Percentiles rank a stretch among this genome's conserved stretches.
Conservation (phyloP, 2,329 filamentous ascomycete species). For the Rutstroemia sp. region DNA sequence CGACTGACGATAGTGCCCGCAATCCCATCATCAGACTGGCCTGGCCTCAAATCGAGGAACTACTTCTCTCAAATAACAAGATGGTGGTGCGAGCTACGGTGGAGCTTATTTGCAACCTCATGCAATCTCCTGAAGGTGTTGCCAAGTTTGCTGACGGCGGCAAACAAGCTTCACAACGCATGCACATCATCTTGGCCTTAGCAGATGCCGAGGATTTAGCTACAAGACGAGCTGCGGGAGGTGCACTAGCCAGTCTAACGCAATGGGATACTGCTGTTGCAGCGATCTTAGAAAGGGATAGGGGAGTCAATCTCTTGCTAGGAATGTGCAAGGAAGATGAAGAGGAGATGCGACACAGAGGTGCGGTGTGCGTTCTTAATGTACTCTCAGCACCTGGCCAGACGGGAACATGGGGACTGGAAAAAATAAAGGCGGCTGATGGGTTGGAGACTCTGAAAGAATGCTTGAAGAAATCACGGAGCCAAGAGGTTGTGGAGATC, state of each 20-base stretch:
- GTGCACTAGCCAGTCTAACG: conserved; percentile 78
- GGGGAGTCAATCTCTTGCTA: conserved; percentile 73
- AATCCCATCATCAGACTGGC: conserved; percentile 64
- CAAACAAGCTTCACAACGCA: conserved; percentile 59
- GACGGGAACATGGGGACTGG: conserved; percentile 51
- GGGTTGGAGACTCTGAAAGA: conserved; percentile 63
- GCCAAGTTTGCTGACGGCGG: conserved; percentile 62
- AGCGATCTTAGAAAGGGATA: conserved; percentile 61
- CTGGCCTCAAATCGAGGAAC: conserved; percentile 74
- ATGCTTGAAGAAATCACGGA: conserved; percentile 60
- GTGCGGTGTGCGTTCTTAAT: conserved; percentile 68
- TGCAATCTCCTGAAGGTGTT: conserved; percentile 59
- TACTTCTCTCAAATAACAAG: conserved; percentile 67
- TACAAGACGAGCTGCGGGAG: conserved; percentile 78
- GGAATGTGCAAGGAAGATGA: conserved; percentile 67
- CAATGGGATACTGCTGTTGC: conserved; percentile 68
- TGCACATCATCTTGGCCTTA: conserved; percentile 81
- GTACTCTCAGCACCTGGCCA: conserved; percentile 61
- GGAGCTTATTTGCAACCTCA: conserved; percentile 87
- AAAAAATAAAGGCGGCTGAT: conserved; percentile 52
- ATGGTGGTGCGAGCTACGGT: conserved; percentile 76
- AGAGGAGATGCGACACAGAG: conserved; percentile 63
- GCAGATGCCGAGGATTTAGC: conserved; percentile 76
- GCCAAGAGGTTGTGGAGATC: conserved; percentile 61
- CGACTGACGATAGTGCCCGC: conserved; percentile 57